phyloP scores from a whole-genome alignment of 306 rosid genomes.

The Quercus mongolica region DNA sequence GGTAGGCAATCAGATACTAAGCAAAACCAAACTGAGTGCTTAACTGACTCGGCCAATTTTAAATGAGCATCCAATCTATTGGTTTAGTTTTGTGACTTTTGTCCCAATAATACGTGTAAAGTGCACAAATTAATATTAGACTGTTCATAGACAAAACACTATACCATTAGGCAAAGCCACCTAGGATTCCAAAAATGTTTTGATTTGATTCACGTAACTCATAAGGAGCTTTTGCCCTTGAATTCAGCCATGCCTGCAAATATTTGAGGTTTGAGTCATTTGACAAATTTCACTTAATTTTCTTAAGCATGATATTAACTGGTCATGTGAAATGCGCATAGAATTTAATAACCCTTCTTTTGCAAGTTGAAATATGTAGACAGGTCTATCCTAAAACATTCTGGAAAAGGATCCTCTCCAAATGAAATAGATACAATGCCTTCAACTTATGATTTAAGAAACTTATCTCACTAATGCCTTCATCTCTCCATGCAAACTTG shows the following conservation, averaged over 20 bases:
- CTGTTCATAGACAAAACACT: not conserved
- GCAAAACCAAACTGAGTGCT: slow-evolving; percentile 4
- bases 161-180: not conserved
- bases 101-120: not conserved
- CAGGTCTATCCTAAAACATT: too few relatives aligned
- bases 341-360: too few relatives aligned
- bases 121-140: not conserved
- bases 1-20: not conserved
- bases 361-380: too few relatives aligned
- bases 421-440: too few relatives aligned
- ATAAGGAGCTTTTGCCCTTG: not conserved
- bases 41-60: slow-evolving; percentile 16
- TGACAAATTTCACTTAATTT: too few relatives aligned
- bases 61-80: not conserved
- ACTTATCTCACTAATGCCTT: not conserved
- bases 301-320: too few relatives aligned
- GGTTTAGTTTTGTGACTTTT: not conserved
- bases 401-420: too few relatives aligned
- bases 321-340: too few relatives aligned
- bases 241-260: not conserved
- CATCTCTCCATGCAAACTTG: slow-evolving; percentile 14
- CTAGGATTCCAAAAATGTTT: not conserved
- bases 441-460: too few relatives aligned
- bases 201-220: not conserved
- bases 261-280: too few relatives aligned